Evolutionary conservation across 345 rosid genomes (phyloP), one percentile per base, ranked within the genome.

Genomic region (Eucalyptus coolabah): DNA sequence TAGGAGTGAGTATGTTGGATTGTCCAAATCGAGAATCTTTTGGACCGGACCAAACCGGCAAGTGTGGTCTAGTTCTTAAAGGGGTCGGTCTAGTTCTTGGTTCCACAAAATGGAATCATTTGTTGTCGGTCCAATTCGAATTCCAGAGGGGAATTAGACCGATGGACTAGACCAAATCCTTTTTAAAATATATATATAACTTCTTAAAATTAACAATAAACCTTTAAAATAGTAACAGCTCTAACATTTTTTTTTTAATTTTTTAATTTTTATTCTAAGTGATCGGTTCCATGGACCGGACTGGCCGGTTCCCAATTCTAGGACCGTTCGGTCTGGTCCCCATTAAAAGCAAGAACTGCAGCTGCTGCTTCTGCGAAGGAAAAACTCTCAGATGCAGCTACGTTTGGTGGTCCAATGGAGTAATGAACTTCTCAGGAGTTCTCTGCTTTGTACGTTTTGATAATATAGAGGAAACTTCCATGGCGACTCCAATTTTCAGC

Each of bases 111-210:
- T 51, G 23, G 54, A 51, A 51, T 7, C 2, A 0, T 2, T 18
- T 0, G 9, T 51, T 51, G 23, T 51, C 0, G 1, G 4, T 51
- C 8, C 54, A 7, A 51, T 18, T 51, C 1, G 2, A 18, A 7
- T 18, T 53, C 24, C 0, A 6, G 0, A 51, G 23, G 23, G 54
- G 9, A 3, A 51, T 0, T 8, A 0, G 4, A 51, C 1, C 0
- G 0, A 51, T 51, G 56, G 23, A 18, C 2, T 1, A 2, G 54
- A 51, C 54, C 21, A 3, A 51, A 50, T 51, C 1, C 4, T 51
- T 51, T 51, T 17, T 14, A 2, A 16, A 50, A 16, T 40, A 45
- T 44, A 50, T 1, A 50, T 50, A 50, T 50, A 51, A 51, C 1
- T 51, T 51, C 9, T 51, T 51, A 51, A 51, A 17, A 51, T 1